Evolutionary conservation across 1,284 basidiomycete genomes (phyloP), one percentile per base, ranked within the genome.

Genomic region (Ustilago nuda): DNA sequence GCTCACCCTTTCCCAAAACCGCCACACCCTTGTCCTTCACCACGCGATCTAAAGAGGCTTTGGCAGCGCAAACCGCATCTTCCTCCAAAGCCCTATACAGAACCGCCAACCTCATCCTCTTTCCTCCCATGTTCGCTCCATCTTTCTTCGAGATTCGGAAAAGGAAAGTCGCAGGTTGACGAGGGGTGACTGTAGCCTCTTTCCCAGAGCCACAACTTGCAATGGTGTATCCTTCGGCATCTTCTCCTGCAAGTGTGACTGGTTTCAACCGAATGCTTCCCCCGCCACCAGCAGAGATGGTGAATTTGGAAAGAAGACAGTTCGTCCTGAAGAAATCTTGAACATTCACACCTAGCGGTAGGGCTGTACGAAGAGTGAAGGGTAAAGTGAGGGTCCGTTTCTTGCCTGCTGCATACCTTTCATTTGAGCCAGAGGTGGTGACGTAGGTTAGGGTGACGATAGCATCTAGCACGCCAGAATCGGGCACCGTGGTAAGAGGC

Each of bases 311-410:
- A 8, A 84, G 59, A 12, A 85, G 63, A 19, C 54, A 56, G 2
- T 66, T 57, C 13, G 61, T 55, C 7, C 82, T 79, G 80, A 85
- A 85, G 37, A 79, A 79, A 72, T 85, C 84, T 37, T 85, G 83
- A n/a, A 85, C 80, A 36, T 85, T 84, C 36, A 85, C 83, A 27
- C 84, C 82, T 15, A 85, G 70, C 2, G 83, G 84, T 13, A 85
- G 59, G 0, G 77, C 74, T 33, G 81, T 69, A 4, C 45, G 36
- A 4, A 81, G 60, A 19, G 54, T 58, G 15, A 77, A 43, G 1
- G 53, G 33, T 9, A 48, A 50, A 13, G 61, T 59, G 13, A 71
- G 69, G 11, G 56, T 53, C 23, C 77, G 73, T 43, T 52, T 56
- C 43, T 53, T 64, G 43, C 64, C 76, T 1, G 30, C 12, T 1